Percentiles rank a stretch among this genome's conserved stretches.
These are phyloP conservation scores for Themeda triandra DNA, from an alignment of 176 grass and related monocot genomes.

Conservation along the genomic window DNA sequence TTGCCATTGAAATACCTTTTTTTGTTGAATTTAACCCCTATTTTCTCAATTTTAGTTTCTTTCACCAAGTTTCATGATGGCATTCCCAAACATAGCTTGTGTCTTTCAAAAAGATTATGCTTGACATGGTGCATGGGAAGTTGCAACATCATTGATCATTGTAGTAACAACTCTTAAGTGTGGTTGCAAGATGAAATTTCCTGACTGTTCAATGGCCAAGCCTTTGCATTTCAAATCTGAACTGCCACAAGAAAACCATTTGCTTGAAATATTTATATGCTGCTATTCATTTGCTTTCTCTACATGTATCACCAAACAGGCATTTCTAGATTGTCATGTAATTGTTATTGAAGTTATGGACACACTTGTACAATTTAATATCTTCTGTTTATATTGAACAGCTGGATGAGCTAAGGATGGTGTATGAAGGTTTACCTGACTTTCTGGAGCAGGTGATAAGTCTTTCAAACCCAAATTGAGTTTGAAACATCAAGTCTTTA, in stretches of 20 bases:
- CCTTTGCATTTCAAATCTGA: no score
- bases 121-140: no score
- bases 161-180: no score
- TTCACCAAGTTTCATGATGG: no score
- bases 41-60: no score
- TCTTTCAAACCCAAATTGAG: slow-evolving; percentile 22
- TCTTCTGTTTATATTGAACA: slow-evolving; percentile 28
- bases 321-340: background rate
- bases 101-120: no score
- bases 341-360: background rate
- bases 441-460: slow-evolving; percentile 79
- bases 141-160: no score
- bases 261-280: background rate
- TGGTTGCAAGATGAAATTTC: no score
- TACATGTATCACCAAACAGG: background rate
- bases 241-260: no score
- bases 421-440: slow-evolving; percentile 88
- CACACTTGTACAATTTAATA: slow-evolving; percentile 18
- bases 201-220: background rate
- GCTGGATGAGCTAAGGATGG: slow-evolving; percentile 90
- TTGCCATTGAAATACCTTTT: no score
- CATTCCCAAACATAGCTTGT: no score
- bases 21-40: no score
- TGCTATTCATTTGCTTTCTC: background rate
- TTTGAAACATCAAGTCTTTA: slow-evolving; percentile 17